Conservation (phyloP, 148 eudicot species). For the Rhododendron vialii region DNA sequence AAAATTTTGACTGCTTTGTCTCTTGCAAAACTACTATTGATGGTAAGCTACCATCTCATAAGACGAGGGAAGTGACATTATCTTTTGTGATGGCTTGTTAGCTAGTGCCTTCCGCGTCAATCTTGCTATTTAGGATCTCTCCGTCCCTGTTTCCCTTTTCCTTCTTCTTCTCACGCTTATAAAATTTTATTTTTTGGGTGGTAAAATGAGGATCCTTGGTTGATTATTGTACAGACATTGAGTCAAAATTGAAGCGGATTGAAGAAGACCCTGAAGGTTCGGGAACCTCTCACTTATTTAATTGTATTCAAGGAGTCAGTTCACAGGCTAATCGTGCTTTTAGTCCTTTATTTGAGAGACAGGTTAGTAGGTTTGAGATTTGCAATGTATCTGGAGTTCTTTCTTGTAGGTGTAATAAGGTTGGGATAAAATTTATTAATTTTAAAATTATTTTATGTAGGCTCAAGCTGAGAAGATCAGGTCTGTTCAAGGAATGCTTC, state of each 20-base stretch:
- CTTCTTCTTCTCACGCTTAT: not conserved
- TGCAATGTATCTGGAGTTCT: not conserved
- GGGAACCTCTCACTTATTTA: conserved; percentile 80
- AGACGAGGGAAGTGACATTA: not conserved
- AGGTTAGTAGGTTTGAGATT: conserved; percentile 48
- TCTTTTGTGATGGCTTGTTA: not conserved
- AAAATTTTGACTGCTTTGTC: conserved; percentile 96
- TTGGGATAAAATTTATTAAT: conserved; percentile 5
- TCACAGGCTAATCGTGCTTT: conserved; percentile 82
- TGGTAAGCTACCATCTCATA: conserved; percentile 39
- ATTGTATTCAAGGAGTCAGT: conserved; percentile 77
- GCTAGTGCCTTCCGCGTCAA: not conserved
- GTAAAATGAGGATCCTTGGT: not conserved
- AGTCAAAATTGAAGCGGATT: conserved; percentile 85
- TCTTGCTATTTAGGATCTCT: not conserved
- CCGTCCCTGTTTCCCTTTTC: not conserved
- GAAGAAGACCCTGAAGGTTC: conserved; percentile 99
- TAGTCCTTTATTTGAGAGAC: conserved; percentile 95
- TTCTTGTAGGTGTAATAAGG: not conserved
- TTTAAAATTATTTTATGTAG: conserved; percentile 32
- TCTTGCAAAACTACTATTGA: conserved; percentile 98
- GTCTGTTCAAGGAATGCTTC: conserved; percentile 99
- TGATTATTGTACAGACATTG: conserved; percentile 61
- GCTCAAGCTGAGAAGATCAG: conserved; percentile 99
- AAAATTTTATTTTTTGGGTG: not conserved